Evolutionary conservation across 805 yeast genomes (phyloP).

Genomic region (Barnettozyma siamensis): DNA sequence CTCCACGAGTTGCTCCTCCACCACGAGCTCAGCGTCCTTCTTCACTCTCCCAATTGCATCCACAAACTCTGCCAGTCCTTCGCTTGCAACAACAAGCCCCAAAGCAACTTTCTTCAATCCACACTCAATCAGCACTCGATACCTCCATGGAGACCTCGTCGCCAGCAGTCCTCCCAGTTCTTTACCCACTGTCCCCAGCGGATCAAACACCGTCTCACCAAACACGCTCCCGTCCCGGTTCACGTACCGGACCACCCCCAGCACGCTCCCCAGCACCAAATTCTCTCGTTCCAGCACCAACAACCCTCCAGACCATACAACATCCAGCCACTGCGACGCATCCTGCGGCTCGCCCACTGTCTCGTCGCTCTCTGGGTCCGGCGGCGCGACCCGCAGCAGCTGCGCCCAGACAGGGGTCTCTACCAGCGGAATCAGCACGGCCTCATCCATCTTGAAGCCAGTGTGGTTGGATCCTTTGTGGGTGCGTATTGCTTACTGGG

Average conservation of each 20-base stretch:
- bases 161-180: no score
- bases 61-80: conserved; percentile 3
- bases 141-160: conserved; percentile 21
- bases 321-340: no score
- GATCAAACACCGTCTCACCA: conserved; percentile 30
- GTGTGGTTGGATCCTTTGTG: no score
- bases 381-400: no score
- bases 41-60: not conserved
- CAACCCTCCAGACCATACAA: conserved; percentile 32
- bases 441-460: not conserved
- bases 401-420: not conserved
- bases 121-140: conserved; percentile 31
- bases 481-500: no score
- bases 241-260: conserved; percentile 10
- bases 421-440: not conserved
- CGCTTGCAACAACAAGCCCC: conserved; percentile 35
- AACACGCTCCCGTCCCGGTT: conserved; percentile 26
- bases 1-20: not conserved
- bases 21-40: conserved; percentile 1
- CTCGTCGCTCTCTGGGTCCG: no score
- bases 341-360: no score
- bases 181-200: not conserved
- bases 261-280: conserved; percentile 3
- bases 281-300: conserved; percentile 25
- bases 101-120: conserved; percentile 30